phyloP scores from a whole-genome alignment of 164 flowering plant species.

The Santalum album region DNA sequence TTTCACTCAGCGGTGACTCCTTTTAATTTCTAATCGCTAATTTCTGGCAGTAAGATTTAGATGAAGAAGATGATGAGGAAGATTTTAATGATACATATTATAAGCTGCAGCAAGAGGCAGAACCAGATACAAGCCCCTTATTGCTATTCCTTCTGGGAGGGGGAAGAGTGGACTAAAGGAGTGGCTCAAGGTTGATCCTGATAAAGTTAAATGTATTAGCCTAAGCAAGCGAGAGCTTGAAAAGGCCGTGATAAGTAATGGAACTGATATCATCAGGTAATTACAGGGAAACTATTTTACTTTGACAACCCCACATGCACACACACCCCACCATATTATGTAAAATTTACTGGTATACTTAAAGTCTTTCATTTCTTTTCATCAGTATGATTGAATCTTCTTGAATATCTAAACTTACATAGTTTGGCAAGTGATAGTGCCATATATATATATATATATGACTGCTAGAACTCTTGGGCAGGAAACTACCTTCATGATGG shows the following conservation, averaged over 20 bases:
- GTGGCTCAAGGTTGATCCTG: conserved; percentile 46
- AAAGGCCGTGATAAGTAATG: conserved; percentile 42
- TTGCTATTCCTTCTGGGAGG: conserved; percentile 75
- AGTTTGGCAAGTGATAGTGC: too few species aligned
- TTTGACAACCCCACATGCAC: too few species aligned
- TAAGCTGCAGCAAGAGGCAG: conserved; percentile 20
- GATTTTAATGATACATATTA: conserved; percentile 28
- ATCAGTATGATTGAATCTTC: too few species aligned
- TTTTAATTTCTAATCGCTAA: background rate
- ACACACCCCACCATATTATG: too few species aligned
- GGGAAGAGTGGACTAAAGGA: conserved; percentile 54
- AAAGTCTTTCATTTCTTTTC: background rate
- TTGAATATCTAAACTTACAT: too few species aligned
- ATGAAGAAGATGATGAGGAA: conserved; percentile 33
- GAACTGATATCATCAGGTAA: conserved; percentile 54
- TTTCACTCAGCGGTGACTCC: background rate
- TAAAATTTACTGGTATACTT: too few species aligned
- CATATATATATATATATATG: too few species aligned
- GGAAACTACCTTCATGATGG: too few species aligned
- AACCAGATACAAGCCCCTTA: conserved; percentile 48
- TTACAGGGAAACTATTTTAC: too few species aligned
- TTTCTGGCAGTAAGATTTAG: conserved; percentile 16
- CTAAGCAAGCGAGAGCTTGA: conserved; percentile 65
- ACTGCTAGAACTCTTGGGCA: too few species aligned
- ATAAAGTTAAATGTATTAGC: conserved; percentile 73